These are phyloP conservation scores for Leccinum subgranulosum DNA, from an alignment of 768 basidiomycete genomes.

Conservation along the genomic window DNA sequence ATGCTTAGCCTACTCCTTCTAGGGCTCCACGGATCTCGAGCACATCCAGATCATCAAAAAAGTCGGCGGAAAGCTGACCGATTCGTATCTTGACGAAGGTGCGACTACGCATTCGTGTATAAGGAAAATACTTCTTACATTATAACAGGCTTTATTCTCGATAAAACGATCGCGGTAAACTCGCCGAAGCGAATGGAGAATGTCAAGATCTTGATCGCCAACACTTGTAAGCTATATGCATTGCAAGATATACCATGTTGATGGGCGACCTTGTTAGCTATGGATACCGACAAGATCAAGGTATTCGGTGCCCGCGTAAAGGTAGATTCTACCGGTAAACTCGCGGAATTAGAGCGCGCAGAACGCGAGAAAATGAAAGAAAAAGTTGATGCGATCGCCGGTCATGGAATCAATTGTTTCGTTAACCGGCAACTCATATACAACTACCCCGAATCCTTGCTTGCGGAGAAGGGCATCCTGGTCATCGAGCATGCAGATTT, in stretches of 20 bases:
- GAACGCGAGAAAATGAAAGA: slow-evolving; percentile 99
- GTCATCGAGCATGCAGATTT: slow-evolving; percentile 98
- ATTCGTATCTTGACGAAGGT: slow-evolving; percentile 98
- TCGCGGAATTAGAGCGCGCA: slow-evolving; percentile 96
- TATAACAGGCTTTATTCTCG: slow-evolving; percentile 85
- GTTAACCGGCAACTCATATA: slow-evolving; percentile 98
- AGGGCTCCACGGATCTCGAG: slow-evolving; percentile 96
- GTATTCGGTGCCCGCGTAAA: slow-evolving; percentile 96
- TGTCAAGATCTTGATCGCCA: slow-evolving; percentile 94
- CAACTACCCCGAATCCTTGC: slow-evolving; percentile 96
- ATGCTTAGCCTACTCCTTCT: background rate
- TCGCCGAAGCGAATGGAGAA: slow-evolving; percentile 94
- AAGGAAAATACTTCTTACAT: background rate
- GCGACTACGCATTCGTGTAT: slow-evolving; percentile 6
- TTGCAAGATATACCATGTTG: background rate
- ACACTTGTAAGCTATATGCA: slow-evolving; percentile 71
- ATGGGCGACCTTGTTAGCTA: slow-evolving; percentile 50
- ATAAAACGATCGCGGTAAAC: slow-evolving; percentile 92
- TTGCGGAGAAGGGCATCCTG: slow-evolving; percentile 94
- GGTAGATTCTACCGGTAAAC: slow-evolving; percentile 93
- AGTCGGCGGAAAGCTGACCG: slow-evolving; percentile 97
- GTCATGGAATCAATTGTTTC: slow-evolving; percentile 80
- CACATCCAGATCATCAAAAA: slow-evolving; percentile 99
- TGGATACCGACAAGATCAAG: slow-evolving; percentile 99
- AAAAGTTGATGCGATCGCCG: slow-evolving; percentile 95